Percentiles rank a stretch among this genome's conserved stretches.
phyloP scores from a whole-genome alignment of 495 filamentous ascomycete genomes.

The Astrocystis sublimbata region DNA sequence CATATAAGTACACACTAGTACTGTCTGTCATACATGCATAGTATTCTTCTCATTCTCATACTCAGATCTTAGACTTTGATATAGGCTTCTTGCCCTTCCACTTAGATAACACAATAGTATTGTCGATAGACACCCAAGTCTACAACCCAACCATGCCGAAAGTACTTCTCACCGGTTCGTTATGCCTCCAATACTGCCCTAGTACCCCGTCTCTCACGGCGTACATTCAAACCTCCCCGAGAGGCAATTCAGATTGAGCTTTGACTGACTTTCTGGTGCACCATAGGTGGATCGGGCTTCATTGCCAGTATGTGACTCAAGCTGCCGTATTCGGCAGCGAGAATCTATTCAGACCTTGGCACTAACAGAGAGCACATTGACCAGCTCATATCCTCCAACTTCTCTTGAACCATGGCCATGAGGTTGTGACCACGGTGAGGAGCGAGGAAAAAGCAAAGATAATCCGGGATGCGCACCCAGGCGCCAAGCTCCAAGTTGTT shows the following conservation, averaged over 20 bases:
- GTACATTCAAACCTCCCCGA: neutral
- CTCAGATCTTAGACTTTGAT: no score
- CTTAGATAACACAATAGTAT: no score
- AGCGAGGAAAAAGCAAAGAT: conserved; percentile 74
- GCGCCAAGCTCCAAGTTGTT: conserved; percentile 67
- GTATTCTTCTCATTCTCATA: no score
- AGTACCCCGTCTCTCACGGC: neutral
- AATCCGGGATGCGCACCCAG: conserved; percentile 68
- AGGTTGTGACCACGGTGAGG: conserved; percentile 83
- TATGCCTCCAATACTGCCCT: neutral
- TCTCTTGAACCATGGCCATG: conserved; percentile 66
- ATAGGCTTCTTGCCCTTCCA: no score
- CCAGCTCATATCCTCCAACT: conserved; percentile 75
- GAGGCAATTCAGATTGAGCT: neutral
- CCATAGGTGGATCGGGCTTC: conserved; percentile 50
- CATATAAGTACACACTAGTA: neutral
- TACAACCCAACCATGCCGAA: conserved; percentile 51
- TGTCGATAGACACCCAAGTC: neutral
- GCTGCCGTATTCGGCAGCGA: neutral
- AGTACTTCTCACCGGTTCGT: conserved; percentile 59
- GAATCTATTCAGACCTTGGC: conserved; percentile 2
- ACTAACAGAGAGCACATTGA: neutral
- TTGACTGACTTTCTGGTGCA: neutral
- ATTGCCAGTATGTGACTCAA: conserved; percentile 45
- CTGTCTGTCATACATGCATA: no score